phyloP scores from a whole-genome alignment of 805 yeast genomes.

The Vanderwaltozyma polyspora region DNA sequence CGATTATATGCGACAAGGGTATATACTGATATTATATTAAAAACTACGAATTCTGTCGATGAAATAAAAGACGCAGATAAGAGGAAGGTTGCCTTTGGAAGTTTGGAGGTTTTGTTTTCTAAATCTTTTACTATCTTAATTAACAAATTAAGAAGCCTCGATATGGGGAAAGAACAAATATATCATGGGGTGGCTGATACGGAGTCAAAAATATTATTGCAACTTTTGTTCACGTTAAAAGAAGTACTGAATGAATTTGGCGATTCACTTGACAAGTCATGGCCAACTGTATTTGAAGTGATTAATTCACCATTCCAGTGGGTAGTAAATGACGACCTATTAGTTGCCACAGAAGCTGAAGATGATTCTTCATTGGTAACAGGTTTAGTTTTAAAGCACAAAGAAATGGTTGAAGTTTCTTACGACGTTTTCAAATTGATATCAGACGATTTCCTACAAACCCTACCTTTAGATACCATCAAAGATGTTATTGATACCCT shows the following conservation, averaged over 20 bases:
- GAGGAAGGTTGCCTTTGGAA: slow-evolving; percentile 7
- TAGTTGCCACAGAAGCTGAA: slow-evolving; percentile 17
- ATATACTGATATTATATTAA: slow-evolving; percentile 40
- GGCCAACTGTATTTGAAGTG: slow-evolving; percentile 64
- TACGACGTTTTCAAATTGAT: slow-evolving; percentile 77
- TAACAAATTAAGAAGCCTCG: slow-evolving; percentile 28
- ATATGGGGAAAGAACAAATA: slow-evolving; percentile 21
- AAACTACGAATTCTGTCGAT: slow-evolving; percentile 21
- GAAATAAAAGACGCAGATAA: slow-evolving; percentile 11
- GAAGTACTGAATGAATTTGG: slow-evolving; percentile 74
- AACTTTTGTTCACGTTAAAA: slow-evolving; percentile 51
- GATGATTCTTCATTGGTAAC: slow-evolving; percentile 24
- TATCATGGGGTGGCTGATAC: slow-evolving; percentile 34
- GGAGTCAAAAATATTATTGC: slow-evolving; percentile 58
- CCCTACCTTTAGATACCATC: slow-evolving; percentile 57
- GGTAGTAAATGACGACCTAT: slow-evolving; percentile 18
- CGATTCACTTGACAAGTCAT: slow-evolving; percentile 43
- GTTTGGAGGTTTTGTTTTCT: slow-evolving; percentile 39
- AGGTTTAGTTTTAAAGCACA: slow-evolving; percentile 35
- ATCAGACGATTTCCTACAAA: slow-evolving; percentile 71
- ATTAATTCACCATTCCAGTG: slow-evolving; percentile 44
- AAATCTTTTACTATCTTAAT: slow-evolving; percentile 38
- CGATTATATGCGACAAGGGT: slow-evolving; percentile 40
- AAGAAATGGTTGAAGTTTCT: slow-evolving; percentile 45
- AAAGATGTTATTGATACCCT: slow-evolving; percentile 60